Evolutionary conservation across 2,329 filamentous ascomycete genomes (phyloP).

Genomic region (Penicillium sp.): DNA sequence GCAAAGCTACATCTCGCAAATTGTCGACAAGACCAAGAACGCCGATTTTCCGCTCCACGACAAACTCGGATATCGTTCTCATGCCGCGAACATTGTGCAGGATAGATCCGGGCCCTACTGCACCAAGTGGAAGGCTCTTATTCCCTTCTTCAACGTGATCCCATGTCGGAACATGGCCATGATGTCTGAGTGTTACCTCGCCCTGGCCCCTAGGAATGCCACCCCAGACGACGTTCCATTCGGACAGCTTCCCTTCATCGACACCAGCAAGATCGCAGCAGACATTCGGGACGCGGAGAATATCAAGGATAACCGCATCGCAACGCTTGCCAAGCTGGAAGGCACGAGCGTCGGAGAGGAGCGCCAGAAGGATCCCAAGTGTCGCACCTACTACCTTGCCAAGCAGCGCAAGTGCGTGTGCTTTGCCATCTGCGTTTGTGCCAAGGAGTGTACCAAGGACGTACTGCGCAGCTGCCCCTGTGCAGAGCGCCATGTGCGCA

Average conservation of each 20-base stretch:
- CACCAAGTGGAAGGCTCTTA: conserved; percentile 32
- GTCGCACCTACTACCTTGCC: conserved; percentile 27
- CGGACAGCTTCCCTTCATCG: conserved; percentile 28
- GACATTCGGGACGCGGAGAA: conserved; percentile 27
- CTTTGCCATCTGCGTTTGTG: conserved; percentile 33
- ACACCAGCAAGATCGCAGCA: conserved; percentile 16
- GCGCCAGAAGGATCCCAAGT: conserved; percentile 28
- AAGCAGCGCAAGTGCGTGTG: conserved; percentile 41
- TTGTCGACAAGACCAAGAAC: conserved; percentile 18
- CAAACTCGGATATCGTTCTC: conserved; percentile 31
- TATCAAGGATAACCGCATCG: conserved; percentile 34
- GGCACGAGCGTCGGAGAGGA: conserved; percentile 38
- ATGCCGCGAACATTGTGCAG: conserved; percentile 25
- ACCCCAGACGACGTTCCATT: conserved; percentile 16
- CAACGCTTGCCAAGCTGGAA: conserved; percentile 36
- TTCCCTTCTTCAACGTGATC: conserved; percentile 32
- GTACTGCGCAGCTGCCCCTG: conserved; percentile 37
- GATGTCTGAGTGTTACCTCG: conserved; percentile 40
- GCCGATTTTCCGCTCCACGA: conserved; percentile 25
- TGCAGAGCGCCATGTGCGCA: conserved; percentile 34
- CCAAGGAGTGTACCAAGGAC: conserved; percentile 34
- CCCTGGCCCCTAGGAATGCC: conserved; percentile 20
- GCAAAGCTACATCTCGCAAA: conserved; percentile 27
- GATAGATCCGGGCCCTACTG: conserved; percentile 26
- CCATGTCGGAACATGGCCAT: conserved; percentile 30